Evolutionary conservation across 2,329 filamentous ascomycete species (phyloP).

Genomic region (Herpotrichia juniperi): DNA sequence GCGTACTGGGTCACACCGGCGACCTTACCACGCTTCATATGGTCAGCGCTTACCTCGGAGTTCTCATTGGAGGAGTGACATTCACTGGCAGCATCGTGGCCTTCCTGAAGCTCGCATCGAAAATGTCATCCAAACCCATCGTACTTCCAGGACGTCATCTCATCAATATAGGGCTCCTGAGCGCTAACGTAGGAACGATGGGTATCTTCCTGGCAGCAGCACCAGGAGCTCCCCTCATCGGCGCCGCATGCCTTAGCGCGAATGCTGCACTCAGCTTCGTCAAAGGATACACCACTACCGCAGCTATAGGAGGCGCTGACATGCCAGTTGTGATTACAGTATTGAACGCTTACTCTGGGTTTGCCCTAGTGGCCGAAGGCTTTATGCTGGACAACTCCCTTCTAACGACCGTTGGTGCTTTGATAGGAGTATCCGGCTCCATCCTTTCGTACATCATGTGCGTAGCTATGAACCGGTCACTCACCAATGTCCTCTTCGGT

Average conservation of each 20-base stretch:
- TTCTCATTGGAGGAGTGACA: conserved; percentile 84
- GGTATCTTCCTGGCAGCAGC: conserved; percentile 82
- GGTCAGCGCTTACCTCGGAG: conserved; percentile 84
- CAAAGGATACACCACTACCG: conserved; percentile 86
- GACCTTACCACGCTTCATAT: conserved; percentile 80
- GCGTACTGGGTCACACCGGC: conserved; percentile 75
- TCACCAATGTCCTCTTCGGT: conserved; percentile 89
- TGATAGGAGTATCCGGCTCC: conserved; percentile 87
- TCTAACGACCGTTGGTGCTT: conserved; percentile 80
- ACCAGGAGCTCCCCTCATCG: conserved; percentile 77
- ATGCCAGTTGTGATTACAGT: conserved; percentile 94
- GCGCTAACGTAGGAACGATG: conserved; percentile 81
- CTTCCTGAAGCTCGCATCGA: conserved; percentile 83
- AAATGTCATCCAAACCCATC: conserved; percentile 78
- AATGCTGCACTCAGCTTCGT: conserved; percentile 80
- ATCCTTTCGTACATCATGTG: conserved; percentile 75
- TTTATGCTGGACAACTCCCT: conserved; percentile 91
- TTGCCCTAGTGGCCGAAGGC: conserved; percentile 86
- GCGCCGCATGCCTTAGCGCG: conserved; percentile 76
- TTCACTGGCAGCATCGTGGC: conserved; percentile 92
- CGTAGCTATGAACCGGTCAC: conserved; percentile 86
- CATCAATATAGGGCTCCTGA: conserved; percentile 76
- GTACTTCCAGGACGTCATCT: conserved; percentile 75
- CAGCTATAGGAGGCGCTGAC: conserved; percentile 89
- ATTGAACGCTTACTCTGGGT: conserved; percentile 88